Conservation (phyloP, 1,284 basidiomycete genomes). For the Ceratobasidium sp. region DNA sequence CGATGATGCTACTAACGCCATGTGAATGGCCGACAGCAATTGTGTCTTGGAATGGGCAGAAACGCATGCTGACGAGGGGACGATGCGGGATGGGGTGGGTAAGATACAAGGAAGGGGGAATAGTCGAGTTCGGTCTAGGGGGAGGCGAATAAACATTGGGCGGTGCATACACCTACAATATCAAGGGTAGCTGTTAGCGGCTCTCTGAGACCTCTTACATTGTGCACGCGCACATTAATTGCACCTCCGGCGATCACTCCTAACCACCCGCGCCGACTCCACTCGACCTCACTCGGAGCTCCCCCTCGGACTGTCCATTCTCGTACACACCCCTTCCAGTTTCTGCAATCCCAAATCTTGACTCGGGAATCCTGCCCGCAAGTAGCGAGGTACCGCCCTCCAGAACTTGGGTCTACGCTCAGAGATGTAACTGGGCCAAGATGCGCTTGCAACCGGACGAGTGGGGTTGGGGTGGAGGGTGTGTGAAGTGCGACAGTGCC, state of each 20-base stretch:
- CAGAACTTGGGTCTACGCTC: conserved; percentile 83
- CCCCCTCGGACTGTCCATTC: conserved; percentile 78
- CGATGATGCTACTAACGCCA: conserved; percentile 87
- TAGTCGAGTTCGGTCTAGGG: conserved; percentile 57
- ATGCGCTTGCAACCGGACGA: conserved; percentile 92
- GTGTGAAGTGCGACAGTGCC: conserved; percentile 96
- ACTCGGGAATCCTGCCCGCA: conserved; percentile 89
- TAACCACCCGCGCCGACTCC: conserved; percentile 86
- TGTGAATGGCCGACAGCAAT: conserved; percentile 78
- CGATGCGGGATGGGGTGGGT: conserved; percentile 82
- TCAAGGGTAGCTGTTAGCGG: neutral
- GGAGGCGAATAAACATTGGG: conserved; percentile 70
- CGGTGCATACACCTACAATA: conserved; percentile 72
- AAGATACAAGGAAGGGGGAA: conserved; percentile 84
- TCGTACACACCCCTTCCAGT: conserved; percentile 89
- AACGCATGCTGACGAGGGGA: conserved; percentile 76
- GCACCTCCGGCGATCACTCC: conserved; percentile 84
- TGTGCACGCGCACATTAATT: conserved; percentile 75
- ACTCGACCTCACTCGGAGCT: conserved; percentile 69
- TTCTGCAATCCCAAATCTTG: conserved; percentile 96
- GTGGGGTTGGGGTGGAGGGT: conserved; percentile 91
- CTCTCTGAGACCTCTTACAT: neutral
- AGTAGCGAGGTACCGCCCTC: conserved; percentile 92
- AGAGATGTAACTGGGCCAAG: conserved; percentile 88
- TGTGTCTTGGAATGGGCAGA: conserved; percentile 94